Percentiles rank a stretch among this genome's conserved stretches.
Conservation (phyloP, 2,329 filamentous ascomycete genomes). For the Mollisiaceae sp. region DNA sequence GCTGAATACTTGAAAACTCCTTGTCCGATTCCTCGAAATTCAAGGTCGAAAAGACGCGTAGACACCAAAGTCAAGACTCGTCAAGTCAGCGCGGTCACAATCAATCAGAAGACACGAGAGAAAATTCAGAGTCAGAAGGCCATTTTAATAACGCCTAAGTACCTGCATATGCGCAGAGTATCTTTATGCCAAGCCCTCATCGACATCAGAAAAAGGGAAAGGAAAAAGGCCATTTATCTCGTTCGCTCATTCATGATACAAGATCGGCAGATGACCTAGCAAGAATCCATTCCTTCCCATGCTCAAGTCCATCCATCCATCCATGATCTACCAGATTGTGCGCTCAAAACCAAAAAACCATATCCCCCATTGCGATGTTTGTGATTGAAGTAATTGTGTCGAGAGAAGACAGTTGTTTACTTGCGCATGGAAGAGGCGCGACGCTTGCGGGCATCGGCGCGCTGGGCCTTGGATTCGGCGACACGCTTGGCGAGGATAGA, state of each 20-base stretch:
- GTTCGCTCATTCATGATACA: slow-evolving; percentile 14
- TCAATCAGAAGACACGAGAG: background rate
- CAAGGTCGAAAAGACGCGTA: too few species aligned
- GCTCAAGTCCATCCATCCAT: background rate
- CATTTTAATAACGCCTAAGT: slow-evolving; percentile 36
- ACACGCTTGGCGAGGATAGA: slow-evolving; percentile 97
- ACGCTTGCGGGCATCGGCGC: slow-evolving; percentile 94
- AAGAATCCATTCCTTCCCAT: slow-evolving; percentile 6
- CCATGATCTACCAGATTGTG: slow-evolving; percentile 18
- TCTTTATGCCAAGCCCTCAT: slow-evolving; percentile 21
- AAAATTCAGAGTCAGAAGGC: slow-evolving; percentile 24
- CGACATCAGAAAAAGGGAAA: slow-evolving; percentile 14
- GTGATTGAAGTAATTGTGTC: slow-evolving; percentile 20
- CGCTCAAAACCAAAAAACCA: slow-evolving; percentile 17
- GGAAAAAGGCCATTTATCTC: slow-evolving; percentile 17
- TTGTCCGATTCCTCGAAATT: too few species aligned
- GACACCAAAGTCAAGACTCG: too few species aligned
- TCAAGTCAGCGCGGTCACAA: background rate
- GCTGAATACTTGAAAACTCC: too few species aligned
- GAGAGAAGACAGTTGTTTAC: slow-evolving; percentile 56
- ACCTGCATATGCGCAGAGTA: slow-evolving; percentile 28
- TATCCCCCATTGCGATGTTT: slow-evolving; percentile 16
- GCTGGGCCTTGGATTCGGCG: slow-evolving; percentile 91
- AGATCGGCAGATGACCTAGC: slow-evolving; percentile 2
- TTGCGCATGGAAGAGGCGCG: slow-evolving; percentile 95